These are phyloP conservation scores for Calonectria henricotiae DNA, from an alignment of 2,329 filamentous ascomycete genomes.

Conservation along the genomic window DNA sequence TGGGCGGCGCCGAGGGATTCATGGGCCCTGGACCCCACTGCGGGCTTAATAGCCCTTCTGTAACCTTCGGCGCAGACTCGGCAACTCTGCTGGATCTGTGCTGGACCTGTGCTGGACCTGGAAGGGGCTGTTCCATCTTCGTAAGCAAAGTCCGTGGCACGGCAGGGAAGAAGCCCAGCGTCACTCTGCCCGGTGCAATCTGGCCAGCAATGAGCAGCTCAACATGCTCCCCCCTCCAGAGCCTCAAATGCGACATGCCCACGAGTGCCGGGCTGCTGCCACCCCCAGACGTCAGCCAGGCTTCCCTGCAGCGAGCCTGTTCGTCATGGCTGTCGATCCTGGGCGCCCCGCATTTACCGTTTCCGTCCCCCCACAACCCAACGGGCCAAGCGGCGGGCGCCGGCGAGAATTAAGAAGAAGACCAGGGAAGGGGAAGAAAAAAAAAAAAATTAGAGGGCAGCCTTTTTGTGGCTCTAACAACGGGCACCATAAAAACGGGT, in stretches of 20 bases:
- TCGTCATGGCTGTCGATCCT: constrained; percentile 9
- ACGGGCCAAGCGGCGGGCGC: background rate
- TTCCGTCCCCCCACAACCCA: constrained; percentile 7
- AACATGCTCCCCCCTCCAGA: no score
- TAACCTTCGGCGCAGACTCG: constrained; percentile 34
- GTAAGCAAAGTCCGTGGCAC: constrained; percentile 7
- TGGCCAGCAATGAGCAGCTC: no score
- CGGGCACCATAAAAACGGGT: background rate
- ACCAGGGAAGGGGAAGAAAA: no score
- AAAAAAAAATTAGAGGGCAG: background rate
- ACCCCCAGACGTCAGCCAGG: background rate
- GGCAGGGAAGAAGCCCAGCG: background rate
- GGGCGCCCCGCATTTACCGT: constrained; percentile 14
- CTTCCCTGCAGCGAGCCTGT: background rate
- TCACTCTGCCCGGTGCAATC: background rate
- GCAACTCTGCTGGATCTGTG: constrained; percentile 6
- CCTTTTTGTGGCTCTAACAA: background rate
- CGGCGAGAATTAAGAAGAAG: background rate
- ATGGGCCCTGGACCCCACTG: constrained; percentile 47
- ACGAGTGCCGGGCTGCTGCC: no score
- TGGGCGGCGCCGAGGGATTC: constrained; percentile 26
- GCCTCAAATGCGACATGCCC: no score
- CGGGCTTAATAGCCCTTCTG: constrained; percentile 46
- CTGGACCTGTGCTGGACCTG: background rate
- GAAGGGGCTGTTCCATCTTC: background rate